Evolutionary conservation across 805 yeast species (phyloP).

Genomic region (Gaillardinia entomophila): DNA sequence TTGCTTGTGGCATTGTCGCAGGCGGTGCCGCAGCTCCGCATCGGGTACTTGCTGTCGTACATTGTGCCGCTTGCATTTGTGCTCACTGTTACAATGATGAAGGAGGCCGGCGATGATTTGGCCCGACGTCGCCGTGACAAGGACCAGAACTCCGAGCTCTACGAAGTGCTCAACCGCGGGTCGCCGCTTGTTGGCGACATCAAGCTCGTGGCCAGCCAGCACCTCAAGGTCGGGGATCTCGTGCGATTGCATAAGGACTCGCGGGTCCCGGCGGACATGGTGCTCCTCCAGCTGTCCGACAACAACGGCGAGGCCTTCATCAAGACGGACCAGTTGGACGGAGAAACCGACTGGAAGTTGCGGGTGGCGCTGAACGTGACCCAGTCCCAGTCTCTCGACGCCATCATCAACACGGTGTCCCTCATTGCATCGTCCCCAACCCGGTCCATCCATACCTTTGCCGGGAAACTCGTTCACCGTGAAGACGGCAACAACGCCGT

Average conservation of each 20-base stretch:
- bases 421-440: conserved; percentile 78
- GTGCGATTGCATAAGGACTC: conserved; percentile 73
- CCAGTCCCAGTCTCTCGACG: conserved; percentile 43
- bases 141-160: conserved; percentile 81
- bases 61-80: conserved; percentile 94
- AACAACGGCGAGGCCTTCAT: conserved; percentile 87
- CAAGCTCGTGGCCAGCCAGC: conserved; percentile 42
- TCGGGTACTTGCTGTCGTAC: conserved; percentile 90
- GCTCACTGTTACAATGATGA: conserved; percentile 84
- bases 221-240: conserved; percentile 80
- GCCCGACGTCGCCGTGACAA: conserved; percentile 84
- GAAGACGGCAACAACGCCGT: conserved; percentile 36
- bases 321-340: conserved; percentile 96
- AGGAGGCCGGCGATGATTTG: conserved; percentile 93
- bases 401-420: conserved; percentile 42
- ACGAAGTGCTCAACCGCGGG: conserved; percentile 52
- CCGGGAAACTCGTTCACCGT: conserved; percentile 65
- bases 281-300: conserved; percentile 71
- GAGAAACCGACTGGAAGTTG: conserved; percentile 98
- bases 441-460: conserved; percentile 74
- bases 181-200: conserved; percentile 14
- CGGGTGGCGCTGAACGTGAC: conserved; percentile 73
- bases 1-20: conserved; percentile 91
- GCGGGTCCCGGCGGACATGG: conserved; percentile 91
- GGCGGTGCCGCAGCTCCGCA: conserved; percentile 79